Conservation (phyloP, 176 grass and related monocot species). For the Carex myosuroides region DNA sequence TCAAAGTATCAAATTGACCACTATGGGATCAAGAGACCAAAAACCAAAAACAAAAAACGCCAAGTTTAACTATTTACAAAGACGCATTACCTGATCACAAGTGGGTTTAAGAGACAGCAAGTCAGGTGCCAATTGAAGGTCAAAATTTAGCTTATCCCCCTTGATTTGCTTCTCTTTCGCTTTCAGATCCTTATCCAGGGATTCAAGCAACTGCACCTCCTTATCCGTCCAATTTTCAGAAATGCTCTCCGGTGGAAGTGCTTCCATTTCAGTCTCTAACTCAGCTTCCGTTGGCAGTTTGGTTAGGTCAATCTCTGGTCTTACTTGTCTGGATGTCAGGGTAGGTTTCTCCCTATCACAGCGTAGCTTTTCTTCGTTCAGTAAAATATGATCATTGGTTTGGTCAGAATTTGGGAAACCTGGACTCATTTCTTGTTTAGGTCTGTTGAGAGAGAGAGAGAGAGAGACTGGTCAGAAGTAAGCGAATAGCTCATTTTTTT, state of each 20-base stretch:
- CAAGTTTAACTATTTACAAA: constrained; percentile 1
- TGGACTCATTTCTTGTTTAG: not conserved
- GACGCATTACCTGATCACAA: constrained; percentile 12
- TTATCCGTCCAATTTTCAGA: not conserved
- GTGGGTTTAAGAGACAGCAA: constrained; percentile 3
- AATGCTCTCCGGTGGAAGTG: not conserved
- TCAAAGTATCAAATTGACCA: not conserved
- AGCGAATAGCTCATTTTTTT: not conserved
- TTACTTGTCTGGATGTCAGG: not conserved
- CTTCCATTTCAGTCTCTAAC: constrained; percentile 12
- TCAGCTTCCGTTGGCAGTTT: constrained; percentile 11
- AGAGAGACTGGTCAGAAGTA: not conserved
- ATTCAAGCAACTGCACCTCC: constrained; percentile 2
- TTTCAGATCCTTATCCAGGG: constrained; percentile 5
- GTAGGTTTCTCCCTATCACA: not conserved
- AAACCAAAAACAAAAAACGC: not conserved
- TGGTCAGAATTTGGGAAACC: not conserved
- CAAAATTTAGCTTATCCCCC: constrained; percentile 8
- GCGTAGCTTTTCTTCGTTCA: not conserved
- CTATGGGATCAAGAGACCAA: not conserved
- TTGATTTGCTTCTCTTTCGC: constrained; percentile 5
- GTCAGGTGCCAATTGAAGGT: not conserved
- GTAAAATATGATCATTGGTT: not conserved
- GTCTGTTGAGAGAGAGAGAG: not conserved
- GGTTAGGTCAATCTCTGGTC: constrained; percentile 17